Conservation (phyloP, 75 land plant genomes). For the Cunninghamia lanceolata region DNA sequence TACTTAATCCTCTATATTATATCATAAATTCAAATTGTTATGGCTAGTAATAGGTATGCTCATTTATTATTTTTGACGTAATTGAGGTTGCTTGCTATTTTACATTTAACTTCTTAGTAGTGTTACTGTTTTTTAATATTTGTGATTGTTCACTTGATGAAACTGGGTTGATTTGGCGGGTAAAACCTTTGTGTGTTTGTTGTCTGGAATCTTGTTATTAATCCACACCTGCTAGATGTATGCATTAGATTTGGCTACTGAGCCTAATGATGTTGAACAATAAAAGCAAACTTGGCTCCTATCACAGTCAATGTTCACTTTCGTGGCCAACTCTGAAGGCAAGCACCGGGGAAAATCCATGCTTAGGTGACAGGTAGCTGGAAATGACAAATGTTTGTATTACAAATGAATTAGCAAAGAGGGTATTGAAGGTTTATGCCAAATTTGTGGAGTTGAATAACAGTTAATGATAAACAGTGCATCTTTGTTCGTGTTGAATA, state of each 20-base stretch:
- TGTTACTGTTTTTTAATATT: too few relatives aligned
- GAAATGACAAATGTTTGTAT: too few relatives aligned
- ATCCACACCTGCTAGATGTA: not conserved
- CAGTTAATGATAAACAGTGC: not conserved
- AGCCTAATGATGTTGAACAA: not conserved
- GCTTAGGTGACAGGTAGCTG: too few relatives aligned
- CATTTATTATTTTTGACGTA: too few relatives aligned
- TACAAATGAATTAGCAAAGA: not conserved
- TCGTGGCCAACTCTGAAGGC: too few relatives aligned
- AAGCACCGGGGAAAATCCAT: not conserved
- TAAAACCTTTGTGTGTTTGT: not conserved
- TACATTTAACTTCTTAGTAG: not conserved
- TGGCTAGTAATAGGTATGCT: not conserved
- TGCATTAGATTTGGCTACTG: not conserved
- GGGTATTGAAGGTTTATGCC: not conserved
- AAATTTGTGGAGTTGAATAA: not conserved
- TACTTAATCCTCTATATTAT: not conserved
- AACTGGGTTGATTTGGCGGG: not conserved
- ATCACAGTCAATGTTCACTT: not conserved
- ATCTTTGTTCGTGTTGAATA: not conserved
- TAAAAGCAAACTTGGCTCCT: not conserved
- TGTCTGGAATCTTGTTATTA: not conserved
- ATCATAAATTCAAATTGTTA: too few relatives aligned
- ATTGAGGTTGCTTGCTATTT: not conserved
- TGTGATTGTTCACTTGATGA: not conserved